Conservation (phyloP, 1,284 basidiomycete genomes). For the Phlebopus sp. region DNA sequence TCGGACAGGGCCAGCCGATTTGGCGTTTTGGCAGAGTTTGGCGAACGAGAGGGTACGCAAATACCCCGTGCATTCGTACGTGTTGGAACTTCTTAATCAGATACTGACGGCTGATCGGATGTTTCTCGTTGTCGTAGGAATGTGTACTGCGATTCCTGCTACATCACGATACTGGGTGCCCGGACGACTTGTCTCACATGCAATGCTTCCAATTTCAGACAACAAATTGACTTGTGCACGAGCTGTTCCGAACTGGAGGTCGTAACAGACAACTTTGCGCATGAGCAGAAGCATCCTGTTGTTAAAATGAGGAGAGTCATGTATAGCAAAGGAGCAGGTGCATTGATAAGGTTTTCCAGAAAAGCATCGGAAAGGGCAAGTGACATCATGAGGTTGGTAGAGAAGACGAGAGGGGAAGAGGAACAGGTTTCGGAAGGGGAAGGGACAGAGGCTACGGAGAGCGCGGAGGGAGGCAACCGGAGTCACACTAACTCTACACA, state of each 20-base stretch:
- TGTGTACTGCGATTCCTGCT: slow-evolving; percentile 1
- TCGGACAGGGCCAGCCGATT: neutral
- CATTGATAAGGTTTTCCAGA: neutral
- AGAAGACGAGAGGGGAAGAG: neutral
- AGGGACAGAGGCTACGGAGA: neutral
- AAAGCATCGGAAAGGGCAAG: slow-evolving; percentile 2
- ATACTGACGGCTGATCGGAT: neutral
- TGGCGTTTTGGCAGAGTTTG: neutral
- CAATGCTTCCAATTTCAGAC: neutral
- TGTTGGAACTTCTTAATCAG: neutral
- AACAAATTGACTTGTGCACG: slow-evolving; percentile 3
- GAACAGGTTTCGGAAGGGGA: neutral
- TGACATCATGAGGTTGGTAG: neutral
- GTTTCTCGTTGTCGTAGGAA: neutral
- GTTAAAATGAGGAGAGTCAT: neutral
- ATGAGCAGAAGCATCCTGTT: neutral
- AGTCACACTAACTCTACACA: no score
- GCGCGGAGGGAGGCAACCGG: neutral
- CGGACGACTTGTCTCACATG: slow-evolving; percentile 1
- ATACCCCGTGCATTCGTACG: neutral
- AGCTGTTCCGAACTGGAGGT: neutral
- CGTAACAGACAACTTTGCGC: neutral
- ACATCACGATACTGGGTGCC: neutral
- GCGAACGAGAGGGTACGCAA: neutral
- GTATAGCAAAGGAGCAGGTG: neutral